Conservation (phyloP, 495 filamentous ascomycete genomes). For the Podospora pseudopauciseta region DNA sequence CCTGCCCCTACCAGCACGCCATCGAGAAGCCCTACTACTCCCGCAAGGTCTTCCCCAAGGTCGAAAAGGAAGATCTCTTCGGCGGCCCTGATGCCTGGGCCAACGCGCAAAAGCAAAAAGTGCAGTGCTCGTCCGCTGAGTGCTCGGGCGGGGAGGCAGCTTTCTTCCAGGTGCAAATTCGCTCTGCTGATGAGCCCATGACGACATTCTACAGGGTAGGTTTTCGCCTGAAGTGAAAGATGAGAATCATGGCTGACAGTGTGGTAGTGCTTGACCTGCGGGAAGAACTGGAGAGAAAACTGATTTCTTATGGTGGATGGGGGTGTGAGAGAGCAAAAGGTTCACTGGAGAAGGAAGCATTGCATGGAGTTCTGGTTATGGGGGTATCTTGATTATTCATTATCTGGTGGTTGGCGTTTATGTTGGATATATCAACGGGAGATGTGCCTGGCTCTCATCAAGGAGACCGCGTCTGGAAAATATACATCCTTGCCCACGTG, state of each 20-base stretch:
- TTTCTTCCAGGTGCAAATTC: conserved; percentile 95
- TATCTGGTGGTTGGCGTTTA: not conserved
- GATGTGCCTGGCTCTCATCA: not conserved
- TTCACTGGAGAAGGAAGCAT: conserved; percentile 13
- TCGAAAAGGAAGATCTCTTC: conserved; percentile 87
- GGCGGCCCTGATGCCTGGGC: conserved; percentile 83
- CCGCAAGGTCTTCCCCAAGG: conserved; percentile 68
- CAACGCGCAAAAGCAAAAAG: conserved; percentile 74
- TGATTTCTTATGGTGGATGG: conserved; percentile 20
- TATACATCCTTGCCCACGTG: not conserved
- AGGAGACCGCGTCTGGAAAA: not conserved
- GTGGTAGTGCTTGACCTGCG: conserved; percentile 57
- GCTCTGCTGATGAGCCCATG: conserved; percentile 98
- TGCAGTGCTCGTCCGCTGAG: conserved; percentile 70
- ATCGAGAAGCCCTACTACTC: conserved; percentile 71
- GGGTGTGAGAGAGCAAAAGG: not conserved
- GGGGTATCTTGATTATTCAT: not conserved
- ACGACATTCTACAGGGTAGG: conserved; percentile 88
- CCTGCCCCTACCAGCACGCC: conserved; percentile 83
- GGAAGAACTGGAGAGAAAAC: conserved; percentile 56
- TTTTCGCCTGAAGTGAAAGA: not conserved
- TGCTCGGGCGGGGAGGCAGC: conserved; percentile 80
- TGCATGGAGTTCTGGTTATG: conserved; percentile 21
- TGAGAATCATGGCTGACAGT: conserved; percentile 20
- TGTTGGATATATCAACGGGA: not conserved